Conservation (phyloP, 169 alveolate genomes). For the Plasmodium gonderi region DNA sequence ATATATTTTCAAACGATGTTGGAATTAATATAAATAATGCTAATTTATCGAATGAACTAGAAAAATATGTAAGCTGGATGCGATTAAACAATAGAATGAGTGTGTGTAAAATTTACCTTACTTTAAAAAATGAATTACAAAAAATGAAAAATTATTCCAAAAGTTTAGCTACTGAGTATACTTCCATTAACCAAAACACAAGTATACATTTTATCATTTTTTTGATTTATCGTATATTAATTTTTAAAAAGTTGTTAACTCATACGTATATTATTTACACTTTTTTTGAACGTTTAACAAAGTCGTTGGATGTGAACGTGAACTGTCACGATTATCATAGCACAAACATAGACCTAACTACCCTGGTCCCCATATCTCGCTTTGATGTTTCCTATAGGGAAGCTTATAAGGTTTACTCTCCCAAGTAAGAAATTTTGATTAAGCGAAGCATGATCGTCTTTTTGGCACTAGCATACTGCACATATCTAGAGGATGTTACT, state of each 20-base stretch:
- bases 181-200: conserved; percentile 40
- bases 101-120: conserved; percentile 26
- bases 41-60: conserved; percentile 24
- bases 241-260: conserved; percentile 58
- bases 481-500: too few species aligned
- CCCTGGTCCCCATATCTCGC: conserved; percentile 19
- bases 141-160: conserved; percentile 54
- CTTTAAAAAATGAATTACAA: conserved; percentile 18
- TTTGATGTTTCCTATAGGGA: conserved; percentile 44
- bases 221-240: conserved; percentile 55
- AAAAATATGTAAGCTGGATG: conserved; percentile 75
- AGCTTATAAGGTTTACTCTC: conserved; percentile 49
- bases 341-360: conserved; percentile 1
- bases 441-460: too few species aligned
- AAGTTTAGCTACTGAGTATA: conserved; percentile 36
- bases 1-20: conserved; percentile 44
- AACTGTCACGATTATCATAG: not conserved
- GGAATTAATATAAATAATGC: conserved; percentile 29
- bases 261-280: conserved; percentile 62
- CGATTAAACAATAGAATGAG: conserved; percentile 64
- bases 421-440: conserved; percentile 26
- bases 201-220: conserved; percentile 57
- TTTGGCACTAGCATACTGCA: too few species aligned
- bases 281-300: conserved; percentile 47
- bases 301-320: conserved; percentile 23